These are phyloP conservation scores for Cornus controversa DNA, from an alignment of 148 eudicot genomes.

Conservation along the genomic window DNA sequence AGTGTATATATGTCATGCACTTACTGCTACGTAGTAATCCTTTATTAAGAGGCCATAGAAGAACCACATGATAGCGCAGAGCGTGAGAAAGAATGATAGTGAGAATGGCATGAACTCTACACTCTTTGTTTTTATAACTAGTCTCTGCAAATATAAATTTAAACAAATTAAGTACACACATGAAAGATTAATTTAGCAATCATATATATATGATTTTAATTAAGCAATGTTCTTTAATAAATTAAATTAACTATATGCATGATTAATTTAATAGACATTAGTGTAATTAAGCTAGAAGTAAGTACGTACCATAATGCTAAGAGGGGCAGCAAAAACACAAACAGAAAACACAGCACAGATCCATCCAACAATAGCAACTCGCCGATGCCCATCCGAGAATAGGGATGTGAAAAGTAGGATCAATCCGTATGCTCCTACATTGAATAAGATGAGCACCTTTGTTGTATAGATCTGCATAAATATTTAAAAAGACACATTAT, in stretches of 20 bases:
- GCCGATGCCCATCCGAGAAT: conserved; percentile 27
- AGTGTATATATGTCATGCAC: no score
- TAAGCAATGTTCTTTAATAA: neutral
- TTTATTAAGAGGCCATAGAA: conserved; percentile 62
- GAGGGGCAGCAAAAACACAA: conserved; percentile 74
- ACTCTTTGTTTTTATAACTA: conserved; percentile 68
- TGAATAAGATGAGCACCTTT: conserved; percentile 49
- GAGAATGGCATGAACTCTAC: conserved; percentile 83
- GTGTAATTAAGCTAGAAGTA: neutral
- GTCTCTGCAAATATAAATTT: conserved; percentile 43
- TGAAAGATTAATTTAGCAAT: neutral
- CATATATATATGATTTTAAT: neutral
- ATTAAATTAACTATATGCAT: neutral
- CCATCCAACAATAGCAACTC: conserved; percentile 70
- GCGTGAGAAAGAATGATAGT: conserved; percentile 64
- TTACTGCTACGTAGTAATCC: conserved; percentile 72
- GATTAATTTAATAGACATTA: neutral
- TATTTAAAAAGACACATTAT: neutral
- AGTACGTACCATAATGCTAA: conserved; percentile 58
- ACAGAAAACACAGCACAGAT: conserved; percentile 72
- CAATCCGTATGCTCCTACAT: conserved; percentile 35
- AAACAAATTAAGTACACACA: neutral
- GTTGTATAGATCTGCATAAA: conserved; percentile 41
- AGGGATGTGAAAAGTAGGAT: conserved; percentile 38
- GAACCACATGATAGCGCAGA: conserved; percentile 85